phyloP scores from a whole-genome alignment of 208 protist species.

The Phytomonas francai region DNA sequence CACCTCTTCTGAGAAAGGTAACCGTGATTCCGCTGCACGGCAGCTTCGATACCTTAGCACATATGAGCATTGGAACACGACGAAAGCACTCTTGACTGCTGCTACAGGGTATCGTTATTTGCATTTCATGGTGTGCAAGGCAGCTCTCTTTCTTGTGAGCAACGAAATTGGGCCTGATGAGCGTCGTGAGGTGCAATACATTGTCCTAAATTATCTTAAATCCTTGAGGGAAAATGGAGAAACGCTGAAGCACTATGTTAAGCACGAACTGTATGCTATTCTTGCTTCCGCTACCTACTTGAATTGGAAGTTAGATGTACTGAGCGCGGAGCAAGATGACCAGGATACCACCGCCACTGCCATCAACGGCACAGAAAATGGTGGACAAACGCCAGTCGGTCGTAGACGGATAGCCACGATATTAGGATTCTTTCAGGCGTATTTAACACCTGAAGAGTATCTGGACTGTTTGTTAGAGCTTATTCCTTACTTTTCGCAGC shows the following conservation, averaged over 20 bases:
- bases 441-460: constrained; percentile 40
- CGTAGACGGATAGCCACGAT: constrained; percentile 13
- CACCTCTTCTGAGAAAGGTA: constrained; percentile 43
- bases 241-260: constrained; percentile 24
- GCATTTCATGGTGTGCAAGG: constrained; percentile 78
- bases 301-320: constrained; percentile 66
- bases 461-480: constrained; percentile 77
- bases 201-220: constrained; percentile 1
- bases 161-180: constrained; percentile 83
- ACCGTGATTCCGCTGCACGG: constrained; percentile 40
- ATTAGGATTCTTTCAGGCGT: constrained; percentile 32
- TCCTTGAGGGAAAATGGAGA: not conserved
- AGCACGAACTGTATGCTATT: constrained; percentile 61
- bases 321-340: constrained; percentile 23
- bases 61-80: constrained; percentile 72
- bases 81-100: constrained; percentile 42
- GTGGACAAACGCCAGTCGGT: not conserved
- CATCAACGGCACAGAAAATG: not conserved
- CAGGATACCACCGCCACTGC: constrained; percentile 19
- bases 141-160: constrained; percentile 74
- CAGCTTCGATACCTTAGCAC: constrained; percentile 71
- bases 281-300: constrained; percentile 62
- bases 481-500: constrained; percentile 50
- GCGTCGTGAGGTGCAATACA: constrained; percentile 35
- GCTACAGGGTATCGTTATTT: constrained; percentile 23